A percentile compares a stretch with the other conserved stretches of the same genome.
Evolutionary conservation across 2,329 filamentous ascomycete genomes (phyloP).

Genomic region (Verticillium isaacii): DNA sequence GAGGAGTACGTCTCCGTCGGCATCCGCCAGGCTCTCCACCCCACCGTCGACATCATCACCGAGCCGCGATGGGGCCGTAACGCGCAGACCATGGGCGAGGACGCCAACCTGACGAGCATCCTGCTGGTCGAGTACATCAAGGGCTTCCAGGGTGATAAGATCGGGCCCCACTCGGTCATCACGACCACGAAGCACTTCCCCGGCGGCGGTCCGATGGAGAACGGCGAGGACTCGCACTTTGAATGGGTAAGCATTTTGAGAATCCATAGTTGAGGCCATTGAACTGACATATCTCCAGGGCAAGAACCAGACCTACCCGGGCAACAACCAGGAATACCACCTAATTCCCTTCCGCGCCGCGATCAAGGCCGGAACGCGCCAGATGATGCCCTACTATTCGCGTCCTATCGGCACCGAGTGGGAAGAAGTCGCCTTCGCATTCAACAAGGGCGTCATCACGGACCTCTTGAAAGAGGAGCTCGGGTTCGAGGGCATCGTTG

Average conservation of each 20-base stretch:
- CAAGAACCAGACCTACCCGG: conserved; percentile 46
- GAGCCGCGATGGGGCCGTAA: conserved; percentile 47
- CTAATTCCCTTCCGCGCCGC: conserved; percentile 46
- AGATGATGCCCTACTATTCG: conserved; percentile 49
- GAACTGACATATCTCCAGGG: conserved; percentile 29
- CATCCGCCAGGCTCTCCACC: conserved; percentile 41
- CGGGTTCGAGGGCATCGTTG: conserved; percentile 46
- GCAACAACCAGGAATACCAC: conserved; percentile 44
- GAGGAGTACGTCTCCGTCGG: conserved; percentile 39
- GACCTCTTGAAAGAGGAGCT: conserved; percentile 40
- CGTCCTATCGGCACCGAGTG: conserved; percentile 40
- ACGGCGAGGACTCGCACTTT: conserved; percentile 49
- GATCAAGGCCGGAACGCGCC: conserved; percentile 41
- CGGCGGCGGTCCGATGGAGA: conserved; percentile 41
- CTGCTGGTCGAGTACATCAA: conserved; percentile 38
- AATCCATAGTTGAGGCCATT: too few species aligned
- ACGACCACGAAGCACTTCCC: conserved; percentile 52
- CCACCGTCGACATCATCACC: conserved; percentile 45
- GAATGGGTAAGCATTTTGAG: neutral
- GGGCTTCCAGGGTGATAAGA: conserved; percentile 38
- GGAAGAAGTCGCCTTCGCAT: conserved; percentile 42
- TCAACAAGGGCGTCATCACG: conserved; percentile 47
- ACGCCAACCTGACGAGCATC: conserved; percentile 33
- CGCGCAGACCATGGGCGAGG: conserved; percentile 41
- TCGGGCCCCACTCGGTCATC: conserved; percentile 37